Evolutionary conservation across 2,329 filamentous ascomycete species (phyloP).

Genomic region (Monosporascus sp.): DNA sequence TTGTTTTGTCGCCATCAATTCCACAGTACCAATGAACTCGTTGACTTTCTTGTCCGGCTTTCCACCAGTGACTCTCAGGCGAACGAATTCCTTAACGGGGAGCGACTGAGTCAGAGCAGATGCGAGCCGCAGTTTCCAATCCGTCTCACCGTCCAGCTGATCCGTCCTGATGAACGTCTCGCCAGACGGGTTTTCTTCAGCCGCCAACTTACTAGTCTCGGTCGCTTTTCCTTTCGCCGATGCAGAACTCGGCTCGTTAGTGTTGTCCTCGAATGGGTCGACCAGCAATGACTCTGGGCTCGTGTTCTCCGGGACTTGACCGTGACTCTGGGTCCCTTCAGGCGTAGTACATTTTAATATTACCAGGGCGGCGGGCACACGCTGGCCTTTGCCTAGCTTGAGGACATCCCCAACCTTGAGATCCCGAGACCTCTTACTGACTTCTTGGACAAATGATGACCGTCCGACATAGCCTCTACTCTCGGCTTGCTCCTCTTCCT

Average conservation of each 20-base stretch:
- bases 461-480: slow-evolving; percentile 33
- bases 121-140: slow-evolving; percentile 93
- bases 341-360: slow-evolving; percentile 75
- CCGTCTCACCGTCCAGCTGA: slow-evolving; percentile 94
- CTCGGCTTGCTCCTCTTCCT: slow-evolving; percentile 57
- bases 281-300: slow-evolving; percentile 36
- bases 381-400: slow-evolving; percentile 84
- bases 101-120: slow-evolving; percentile 82
- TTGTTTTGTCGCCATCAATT: slow-evolving; percentile 56
- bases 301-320: slow-evolving; percentile 24
- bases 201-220: slow-evolving; percentile 21
- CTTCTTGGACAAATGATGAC: slow-evolving; percentile 55
- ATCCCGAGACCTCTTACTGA: slow-evolving; percentile 77
- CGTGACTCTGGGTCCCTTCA: slow-evolving; percentile 37
- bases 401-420: slow-evolving; percentile 94
- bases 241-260: slow-evolving; percentile 16
- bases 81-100: slow-evolving; percentile 63
- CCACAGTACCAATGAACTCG: slow-evolving; percentile 86
- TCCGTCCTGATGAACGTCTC: slow-evolving; percentile 98
- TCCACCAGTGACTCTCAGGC: slow-evolving; percentile 69
- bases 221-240: slow-evolving; percentile 31
- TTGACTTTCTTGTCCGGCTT: slow-evolving; percentile 93
- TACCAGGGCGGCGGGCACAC: slow-evolving; percentile 89
- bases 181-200: slow-evolving; percentile 48
- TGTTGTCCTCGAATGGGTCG: slow-evolving; percentile 29